These are phyloP conservation scores for Phytopythium helicoides DNA, from an alignment of 352 stramenopile species.

Conservation along the genomic window DNA sequence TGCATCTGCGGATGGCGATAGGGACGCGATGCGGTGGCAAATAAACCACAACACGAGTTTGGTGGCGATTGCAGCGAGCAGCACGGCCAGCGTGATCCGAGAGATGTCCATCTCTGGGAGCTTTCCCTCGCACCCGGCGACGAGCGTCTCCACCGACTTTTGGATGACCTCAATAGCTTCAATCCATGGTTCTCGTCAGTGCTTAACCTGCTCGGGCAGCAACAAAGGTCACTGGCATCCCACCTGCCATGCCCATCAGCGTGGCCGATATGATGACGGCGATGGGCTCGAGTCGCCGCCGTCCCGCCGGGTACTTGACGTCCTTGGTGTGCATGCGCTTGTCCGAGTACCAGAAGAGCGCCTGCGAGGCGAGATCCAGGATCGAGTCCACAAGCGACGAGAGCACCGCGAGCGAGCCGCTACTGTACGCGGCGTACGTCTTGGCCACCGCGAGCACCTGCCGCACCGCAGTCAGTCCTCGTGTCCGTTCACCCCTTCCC, in stretches of 20 bases:
- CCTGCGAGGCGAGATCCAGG: constrained; percentile 93
- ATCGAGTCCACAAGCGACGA: constrained; percentile 94
- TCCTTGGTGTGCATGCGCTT: constrained; percentile 86
- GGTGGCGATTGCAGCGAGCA: constrained; percentile 70
- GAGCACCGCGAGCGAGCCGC: constrained; percentile 91
- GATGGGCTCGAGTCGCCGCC: constrained; percentile 92
- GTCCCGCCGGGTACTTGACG: constrained; percentile 93
- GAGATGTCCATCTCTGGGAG: constrained; percentile 72
- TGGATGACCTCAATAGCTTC: constrained; percentile 93
- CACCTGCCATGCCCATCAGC: constrained; percentile 95
- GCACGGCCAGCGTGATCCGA: constrained; percentile 56
- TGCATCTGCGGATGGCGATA: constrained; percentile 70
- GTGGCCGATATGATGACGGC: constrained; percentile 95
- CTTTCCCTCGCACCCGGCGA: constrained; percentile 59
- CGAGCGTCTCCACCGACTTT: constrained; percentile 83
- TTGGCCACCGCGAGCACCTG: constrained; percentile 65
- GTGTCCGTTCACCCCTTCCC: too few relatives aligned
- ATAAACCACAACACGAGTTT: constrained; percentile 85
- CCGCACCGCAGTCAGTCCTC: too few relatives aligned
- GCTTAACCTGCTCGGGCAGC: constrained; percentile 1
- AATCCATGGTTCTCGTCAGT: background rate
- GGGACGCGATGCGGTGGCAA: constrained; percentile 60
- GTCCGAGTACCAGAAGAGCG: constrained; percentile 94
- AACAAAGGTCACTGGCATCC: constrained; percentile 7
- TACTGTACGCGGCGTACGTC: constrained; percentile 77